Conservation (phyloP, 176 grass and related monocot species). For the maize (Zea mays) region Zm-B73-REFERENCE-NAM-5.0 NC_050100.1:210258001-210258500, state of each 20-base stretch:
- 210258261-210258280: no score
- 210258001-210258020: conserved; percentile 96
- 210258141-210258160: neutral
- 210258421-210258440: no score
- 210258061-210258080: conserved; percentile 10
- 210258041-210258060: conserved; percentile 80
- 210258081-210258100: neutral
- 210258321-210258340: no score
- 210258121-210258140: neutral
- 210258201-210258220: conserved; percentile 1
- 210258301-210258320: no score
- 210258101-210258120: neutral
- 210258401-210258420: no score
- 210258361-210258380: no score
- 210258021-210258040: conserved; percentile 97
- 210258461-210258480: no score
- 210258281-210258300: no score
- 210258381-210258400: no score
- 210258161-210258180: conserved; percentile 1
- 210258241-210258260: neutral
- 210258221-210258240: neutral
- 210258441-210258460: no score
- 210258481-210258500: neutral
- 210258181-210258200: neutral
- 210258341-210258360: no score